Percentiles rank a stretch among this genome's conserved stretches.
Conservation (phyloP, 768 basidiomycete genomes). For the Amanita inopinata region DNA sequence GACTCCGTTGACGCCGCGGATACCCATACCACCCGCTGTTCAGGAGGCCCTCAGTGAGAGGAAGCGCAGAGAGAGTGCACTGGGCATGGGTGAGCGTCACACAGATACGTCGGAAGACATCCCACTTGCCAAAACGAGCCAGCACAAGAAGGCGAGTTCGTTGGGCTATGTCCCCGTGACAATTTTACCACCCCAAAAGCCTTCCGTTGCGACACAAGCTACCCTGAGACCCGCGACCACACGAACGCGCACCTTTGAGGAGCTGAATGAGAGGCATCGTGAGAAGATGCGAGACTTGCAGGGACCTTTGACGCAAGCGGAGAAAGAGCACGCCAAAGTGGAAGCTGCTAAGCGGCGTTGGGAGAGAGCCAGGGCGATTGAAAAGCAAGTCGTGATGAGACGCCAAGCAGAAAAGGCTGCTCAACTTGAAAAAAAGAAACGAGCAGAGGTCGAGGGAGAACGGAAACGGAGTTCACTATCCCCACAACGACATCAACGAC, state of each 20-base stretch:
- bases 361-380: slow-evolving; percentile 67
- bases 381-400: slow-evolving; percentile 64
- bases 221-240: slow-evolving; percentile 39
- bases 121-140: slow-evolving; percentile 28
- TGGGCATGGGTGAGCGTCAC: slow-evolving; percentile 35
- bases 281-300: slow-evolving; percentile 79
- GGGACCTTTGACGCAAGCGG: slow-evolving; percentile 72
- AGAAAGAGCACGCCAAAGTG: slow-evolving; percentile 68
- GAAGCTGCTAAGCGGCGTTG: slow-evolving; percentile 71
- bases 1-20: slow-evolving; percentile 35
- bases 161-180: slow-evolving; percentile 27
- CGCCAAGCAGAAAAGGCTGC: slow-evolving; percentile 65
- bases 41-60: slow-evolving; percentile 64
- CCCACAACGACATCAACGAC: slow-evolving; percentile 23
- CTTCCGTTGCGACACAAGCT: slow-evolving; percentile 29
- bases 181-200: slow-evolving; percentile 38
- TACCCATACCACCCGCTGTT: slow-evolving; percentile 62
- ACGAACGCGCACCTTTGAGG: slow-evolving; percentile 76
- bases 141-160: slow-evolving; percentile 11
- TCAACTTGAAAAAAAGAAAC: slow-evolving; percentile 43
- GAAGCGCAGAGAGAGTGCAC: slow-evolving; percentile 60
- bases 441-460: slow-evolving; percentile 31
- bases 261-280: slow-evolving; percentile 77
- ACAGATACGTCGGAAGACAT: slow-evolving; percentile 40
- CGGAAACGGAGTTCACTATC: slow-evolving; percentile 22